These are phyloP conservation scores for Exophiala sp. DNA, from an alignment of 2,329 filamentous ascomycete genomes.

Conservation along the genomic window DNA sequence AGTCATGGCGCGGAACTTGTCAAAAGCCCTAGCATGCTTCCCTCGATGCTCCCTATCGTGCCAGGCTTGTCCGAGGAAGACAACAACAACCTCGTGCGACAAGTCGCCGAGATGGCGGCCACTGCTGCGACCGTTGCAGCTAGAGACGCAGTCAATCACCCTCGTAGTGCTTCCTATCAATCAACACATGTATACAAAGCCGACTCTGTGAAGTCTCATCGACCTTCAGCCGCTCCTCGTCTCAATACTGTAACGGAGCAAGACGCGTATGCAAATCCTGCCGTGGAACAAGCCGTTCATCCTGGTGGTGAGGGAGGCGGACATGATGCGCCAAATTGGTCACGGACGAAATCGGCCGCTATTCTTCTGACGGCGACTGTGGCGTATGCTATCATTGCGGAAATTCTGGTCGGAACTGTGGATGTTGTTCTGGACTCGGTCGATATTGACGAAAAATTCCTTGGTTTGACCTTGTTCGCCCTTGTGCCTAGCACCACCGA, in stretches of 20 bases:
- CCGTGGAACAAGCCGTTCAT: slow-evolving; percentile 36
- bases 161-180: slow-evolving; percentile 50
- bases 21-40: slow-evolving; percentile 35
- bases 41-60: slow-evolving; percentile 40
- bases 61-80: slow-evolving; percentile 77
- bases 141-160: slow-evolving; percentile 62
- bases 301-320: slow-evolving; percentile 33
- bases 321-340: slow-evolving; percentile 99
- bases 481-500: slow-evolving; percentile 97
- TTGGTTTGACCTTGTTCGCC: slow-evolving; percentile 94
- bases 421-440: slow-evolving; percentile 91
- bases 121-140: slow-evolving; percentile 85
- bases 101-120: slow-evolving; percentile 90
- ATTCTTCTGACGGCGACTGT: slow-evolving; percentile 86
- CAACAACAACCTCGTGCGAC: slow-evolving; percentile 74
- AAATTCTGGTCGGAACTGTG: slow-evolving; percentile 94
- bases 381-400: slow-evolving; percentile 93
- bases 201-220: slow-evolving; percentile 28
- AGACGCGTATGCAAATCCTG: slow-evolving; percentile 47
- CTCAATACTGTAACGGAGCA: slow-evolving; percentile 32
- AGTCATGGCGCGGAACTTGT: slow-evolving; percentile 42
- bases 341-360: slow-evolving; percentile 81
- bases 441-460: slow-evolving; percentile 92
- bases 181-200: slow-evolving; percentile 34
- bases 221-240: slow-evolving; percentile 33